Evolutionary conservation across 257 asterid genomes (phyloP), one percentile per base, ranked within the genome.

Genomic region (Cordia subcordata): DNA sequence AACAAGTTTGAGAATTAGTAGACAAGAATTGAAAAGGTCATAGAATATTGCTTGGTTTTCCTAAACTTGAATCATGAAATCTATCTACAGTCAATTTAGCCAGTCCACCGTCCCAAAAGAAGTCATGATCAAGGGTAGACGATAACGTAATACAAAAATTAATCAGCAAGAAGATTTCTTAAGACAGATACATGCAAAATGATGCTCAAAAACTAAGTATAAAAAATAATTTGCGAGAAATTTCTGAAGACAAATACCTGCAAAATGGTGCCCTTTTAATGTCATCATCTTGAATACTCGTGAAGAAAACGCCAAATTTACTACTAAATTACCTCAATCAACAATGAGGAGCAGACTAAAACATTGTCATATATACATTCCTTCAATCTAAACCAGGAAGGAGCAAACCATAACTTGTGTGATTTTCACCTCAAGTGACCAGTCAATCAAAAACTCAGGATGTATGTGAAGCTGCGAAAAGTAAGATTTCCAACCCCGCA

Each of bases 401-500:
- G 15, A 42, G 15, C 2, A 42, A 42, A 42, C 47, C 15, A 42
- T 8, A 42, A 4, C 38, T 22, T 22, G 16, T 53, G 4, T 22
- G 57, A 1, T 38, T 38, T 53, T 53, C 57, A 53, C 38, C 39
- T 53, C 21, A 4, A 53, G 33, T 53, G 14, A 10, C 14, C 14
- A 21, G 27, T 53, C 57, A 53, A 53, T 53, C 38, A 27, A 53
- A 13, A 53, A 53, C 57, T 53, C 57, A 53, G 11, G 20, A 49
- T 13, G 20, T 21, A 49, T 27, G 35, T 22, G 53, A 49, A 49
- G 54, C 54, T 49, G 27, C 4, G 19, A 15, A 49, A 49, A 27
- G 20, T 35, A 16, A 14, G n/a, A 20, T 53, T 21, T 1, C 13
- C 8, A 53, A 22, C 15, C 11, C 39, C 0, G 18, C 57, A 21